Base-by-base conservation (phyloP, 2,329 filamentous ascomycete species). In the Fusarium denticulatum region DNA sequence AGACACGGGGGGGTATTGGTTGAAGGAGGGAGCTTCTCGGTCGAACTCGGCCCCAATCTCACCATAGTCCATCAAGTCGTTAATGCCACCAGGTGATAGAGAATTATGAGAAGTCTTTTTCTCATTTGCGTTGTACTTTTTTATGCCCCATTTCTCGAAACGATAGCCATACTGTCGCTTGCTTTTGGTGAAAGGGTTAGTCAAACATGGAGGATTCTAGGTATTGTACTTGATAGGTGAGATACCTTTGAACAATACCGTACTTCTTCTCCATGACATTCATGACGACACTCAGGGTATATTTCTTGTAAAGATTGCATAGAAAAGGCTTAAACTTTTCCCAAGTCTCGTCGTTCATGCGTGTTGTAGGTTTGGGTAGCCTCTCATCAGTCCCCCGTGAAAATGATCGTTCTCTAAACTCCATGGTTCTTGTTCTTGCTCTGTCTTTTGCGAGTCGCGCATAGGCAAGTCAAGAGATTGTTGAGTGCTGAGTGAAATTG, bases 111-210 rank as follows among this genome's bases (percentile, higher is more conserved):
- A 34, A 22, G 43, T 26, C 47, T 59, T 71, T 59, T 77, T 77
- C 8, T 77, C 76, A 39, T 39, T 49, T 7, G 66, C 49, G 30
- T 69, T 70, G 55, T 81, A 81, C 47, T 81, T 81, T 43, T 39
- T 73, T 26, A 76, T 56, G 11, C 58, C 62, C 74, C 78, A 79
- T 45, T 77, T 76, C 26, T 79, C 72, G 18, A 81, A 74, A 22
- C 76, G 73, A 52, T 81, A 80, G 20, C 79, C 75, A 53, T 77
- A 78, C 39, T 81, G 80, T 7, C 80, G 78, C 46, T 79, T 79
- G 26, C 79, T 81, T 39, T 39, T 20, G 26, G 24, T 30, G 20
- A 42, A 62, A 34, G 15, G 20, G 30, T 64, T 36, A 71, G 71
- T 43, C 20, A 56, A 49, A 30, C 24, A 13, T 26, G 9, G 36